A percentile compares a stretch with the other conserved stretches of the same genome.
These are phyloP conservation scores for Globisporangium solare DNA, from an alignment of 352 stramenopile species.

Conservation along the genomic window DNA sequence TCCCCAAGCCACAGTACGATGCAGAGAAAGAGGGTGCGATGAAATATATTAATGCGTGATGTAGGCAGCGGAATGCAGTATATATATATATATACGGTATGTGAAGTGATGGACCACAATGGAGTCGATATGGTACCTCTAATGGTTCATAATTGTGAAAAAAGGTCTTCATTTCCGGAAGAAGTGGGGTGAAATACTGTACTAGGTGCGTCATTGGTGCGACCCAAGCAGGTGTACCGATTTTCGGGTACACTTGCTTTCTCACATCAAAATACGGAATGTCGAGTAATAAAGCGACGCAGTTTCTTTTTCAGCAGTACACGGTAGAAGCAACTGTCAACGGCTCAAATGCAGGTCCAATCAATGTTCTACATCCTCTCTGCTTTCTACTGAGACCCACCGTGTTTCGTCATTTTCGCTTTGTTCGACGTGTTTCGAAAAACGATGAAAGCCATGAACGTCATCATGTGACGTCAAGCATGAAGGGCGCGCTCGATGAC, in stretches of 20 bases:
- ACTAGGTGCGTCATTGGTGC: slow-evolving; percentile 1
- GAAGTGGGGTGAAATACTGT: not conserved
- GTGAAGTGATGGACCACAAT: no score
- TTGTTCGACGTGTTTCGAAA: not conserved
- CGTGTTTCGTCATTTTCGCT: not conserved
- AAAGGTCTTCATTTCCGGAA: no score
- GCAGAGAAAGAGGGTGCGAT: no score
- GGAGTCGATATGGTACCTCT: no score
- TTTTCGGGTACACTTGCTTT: not conserved
- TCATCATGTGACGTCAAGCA: not conserved
- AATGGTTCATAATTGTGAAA: no score
- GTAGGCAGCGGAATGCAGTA: no score
- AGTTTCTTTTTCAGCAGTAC: not conserved
- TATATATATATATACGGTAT: no score
- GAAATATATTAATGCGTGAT: no score
- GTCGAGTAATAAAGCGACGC: not conserved
- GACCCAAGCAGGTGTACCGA: not conserved
- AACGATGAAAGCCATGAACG: not conserved
- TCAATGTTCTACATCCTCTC: no score
- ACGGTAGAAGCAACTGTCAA: no score
- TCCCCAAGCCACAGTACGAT: not conserved
- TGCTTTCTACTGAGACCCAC: not conserved
- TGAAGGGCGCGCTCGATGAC: not conserved
- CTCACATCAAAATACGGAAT: not conserved
- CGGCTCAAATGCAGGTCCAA: not conserved